Evolutionary conservation across 2,329 filamentous ascomycete genomes (phyloP), one percentile per base, ranked within the genome.

Genomic region (Fusarium azukiicola): DNA sequence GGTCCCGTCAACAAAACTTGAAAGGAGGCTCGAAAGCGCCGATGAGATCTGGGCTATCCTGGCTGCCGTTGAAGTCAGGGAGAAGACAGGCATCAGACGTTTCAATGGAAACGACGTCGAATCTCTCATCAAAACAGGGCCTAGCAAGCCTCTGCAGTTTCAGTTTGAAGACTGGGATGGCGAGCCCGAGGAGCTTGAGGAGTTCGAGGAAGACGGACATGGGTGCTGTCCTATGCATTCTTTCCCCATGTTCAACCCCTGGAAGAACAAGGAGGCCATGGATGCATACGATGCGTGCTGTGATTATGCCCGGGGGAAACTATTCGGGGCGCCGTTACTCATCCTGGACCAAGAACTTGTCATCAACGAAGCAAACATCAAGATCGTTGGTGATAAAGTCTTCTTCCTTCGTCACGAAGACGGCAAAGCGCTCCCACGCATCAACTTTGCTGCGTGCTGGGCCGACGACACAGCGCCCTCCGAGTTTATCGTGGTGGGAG

Each of bases 391-490:
- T 5, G 56, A 61, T 6, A 23, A 61, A 40, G 56, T 61, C n/a
- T 61, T 61, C 36, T 61, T 61, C 17, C 21, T 61, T 61, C 56
- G 56, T 12, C 23, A 36, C 21, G 23, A 61, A n/a, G 21, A 61
- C 14, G 21, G 56, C 1, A 40, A 61, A 7, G 1, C 56, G 6
- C 13, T 61, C 21, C 56, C 56, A 11, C 21, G 36, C 6, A 61
- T 61, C 56, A 61, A 61, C 56, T 61, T 61, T 40, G 56, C 56
- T 17, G 56, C 56, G 21, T 61, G 56, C 36, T 61, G 56, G 56
- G 38, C 38, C 21, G 56, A 61, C 7, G 36, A 23, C 14, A 61
- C 56, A 17, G 13, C 40, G 5, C 56, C 56, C 5, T 61, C 56
- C 5, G 56, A 61, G 36, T 61, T 40, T 12, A 21, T 61, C 21